These are phyloP conservation scores for Ceratocystiopsis sp. DNA, from an alignment of 2,329 filamentous ascomycete genomes.

Conservation along the genomic window DNA sequence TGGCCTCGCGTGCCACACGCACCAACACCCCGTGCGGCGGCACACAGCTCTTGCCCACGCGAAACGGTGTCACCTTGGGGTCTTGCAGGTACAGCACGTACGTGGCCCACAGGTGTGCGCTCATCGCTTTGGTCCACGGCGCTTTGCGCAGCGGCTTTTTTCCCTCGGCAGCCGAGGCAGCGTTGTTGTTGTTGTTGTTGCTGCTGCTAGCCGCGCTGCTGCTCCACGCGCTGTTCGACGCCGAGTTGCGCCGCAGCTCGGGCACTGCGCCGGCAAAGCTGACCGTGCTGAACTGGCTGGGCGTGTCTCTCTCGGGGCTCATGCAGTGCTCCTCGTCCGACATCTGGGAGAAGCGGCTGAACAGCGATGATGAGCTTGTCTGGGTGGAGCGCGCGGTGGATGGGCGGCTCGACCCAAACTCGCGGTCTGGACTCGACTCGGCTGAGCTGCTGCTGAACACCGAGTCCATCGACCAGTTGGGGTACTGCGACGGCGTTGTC, in stretches of 20 bases:
- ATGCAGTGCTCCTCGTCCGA: slow-evolving; percentile 39
- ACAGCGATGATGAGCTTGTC: slow-evolving; percentile 35
- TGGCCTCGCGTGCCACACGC: slow-evolving; percentile 48
- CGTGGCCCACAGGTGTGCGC: slow-evolving; percentile 46
- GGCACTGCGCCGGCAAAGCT: not conserved
- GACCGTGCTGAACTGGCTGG: slow-evolving; percentile 13
- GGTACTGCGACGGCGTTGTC: slow-evolving; percentile 29
- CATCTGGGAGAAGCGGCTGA: slow-evolving; percentile 36
- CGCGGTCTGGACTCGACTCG: slow-evolving; percentile 41
- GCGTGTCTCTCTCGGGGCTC: slow-evolving; percentile 29
- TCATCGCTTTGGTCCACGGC: slow-evolving; percentile 49
- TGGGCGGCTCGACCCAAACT: slow-evolving; percentile 33
- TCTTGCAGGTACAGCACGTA: slow-evolving; percentile 50
- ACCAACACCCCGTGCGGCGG: slow-evolving; percentile 48
- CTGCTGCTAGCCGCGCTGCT: not conserved
- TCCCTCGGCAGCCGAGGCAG: no score
- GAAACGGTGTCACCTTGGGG: slow-evolving; percentile 49
- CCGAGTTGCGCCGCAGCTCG: slow-evolving; percentile 5
- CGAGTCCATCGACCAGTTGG: slow-evolving; percentile 42
- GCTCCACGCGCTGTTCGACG: slow-evolving; percentile 2
- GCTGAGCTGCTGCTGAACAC: slow-evolving; percentile 36
- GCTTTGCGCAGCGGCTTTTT: slow-evolving; percentile 24
- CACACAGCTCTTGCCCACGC: slow-evolving; percentile 43
- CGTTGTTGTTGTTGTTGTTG: no score
- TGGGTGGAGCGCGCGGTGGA: slow-evolving; percentile 43